Evolutionary conservation across 257 asterid genomes (phyloP).

Genomic region (Lavandula angustifolia): DNA sequence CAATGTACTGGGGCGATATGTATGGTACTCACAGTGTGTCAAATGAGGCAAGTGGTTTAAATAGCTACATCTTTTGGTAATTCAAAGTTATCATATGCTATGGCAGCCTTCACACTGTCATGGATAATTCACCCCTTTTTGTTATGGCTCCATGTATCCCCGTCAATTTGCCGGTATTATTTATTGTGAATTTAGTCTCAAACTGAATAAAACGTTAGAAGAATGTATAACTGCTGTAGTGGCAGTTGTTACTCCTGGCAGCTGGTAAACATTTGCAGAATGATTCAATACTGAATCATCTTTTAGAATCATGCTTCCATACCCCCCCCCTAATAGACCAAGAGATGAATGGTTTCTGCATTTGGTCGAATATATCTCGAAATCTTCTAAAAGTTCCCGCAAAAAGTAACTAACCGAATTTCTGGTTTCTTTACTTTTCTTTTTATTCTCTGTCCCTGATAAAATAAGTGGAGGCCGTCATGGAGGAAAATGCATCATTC

Average conservation of each 20-base stretch:
- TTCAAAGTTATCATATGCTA: constrained; percentile 2
- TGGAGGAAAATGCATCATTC: constrained; percentile 1
- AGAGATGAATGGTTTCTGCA: not conserved
- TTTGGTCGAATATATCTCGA: not conserved
- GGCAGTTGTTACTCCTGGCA: not conserved
- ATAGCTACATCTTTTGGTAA: constrained; percentile 2
- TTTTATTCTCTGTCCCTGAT: not conserved
- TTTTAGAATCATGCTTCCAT: not conserved
- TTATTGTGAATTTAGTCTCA: not conserved
- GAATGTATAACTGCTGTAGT: not conserved
- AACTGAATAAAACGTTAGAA: not conserved
- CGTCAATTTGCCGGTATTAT: not conserved
- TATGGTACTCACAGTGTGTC: constrained; percentile 99
- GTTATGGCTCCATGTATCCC: constrained; percentile 1
- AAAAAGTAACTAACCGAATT: not conserved
- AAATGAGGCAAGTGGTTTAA: constrained; percentile 63
- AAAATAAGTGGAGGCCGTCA: not conserved
- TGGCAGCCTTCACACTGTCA: not conserved
- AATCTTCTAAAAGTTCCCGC: not conserved
- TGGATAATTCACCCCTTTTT: not conserved
- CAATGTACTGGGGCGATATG: constrained; percentile 99
- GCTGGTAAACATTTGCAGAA: not conserved
- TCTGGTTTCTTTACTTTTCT: not conserved
- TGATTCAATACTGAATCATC: not conserved
- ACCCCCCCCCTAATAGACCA: not conserved